Conservation (phyloP, 805 yeast genomes). For the Candida morakotiae region DNA sequence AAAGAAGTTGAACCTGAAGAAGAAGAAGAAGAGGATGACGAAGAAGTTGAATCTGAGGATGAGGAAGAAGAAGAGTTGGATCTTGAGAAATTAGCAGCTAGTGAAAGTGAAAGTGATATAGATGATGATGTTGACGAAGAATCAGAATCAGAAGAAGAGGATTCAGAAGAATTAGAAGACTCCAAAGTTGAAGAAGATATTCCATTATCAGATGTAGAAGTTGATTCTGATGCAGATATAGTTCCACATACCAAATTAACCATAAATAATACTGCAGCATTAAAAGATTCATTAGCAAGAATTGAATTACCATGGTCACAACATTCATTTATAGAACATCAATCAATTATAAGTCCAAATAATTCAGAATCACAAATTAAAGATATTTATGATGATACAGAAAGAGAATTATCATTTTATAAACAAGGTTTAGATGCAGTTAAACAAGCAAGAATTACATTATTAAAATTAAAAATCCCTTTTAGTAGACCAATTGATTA, state of each 20-base stretch:
- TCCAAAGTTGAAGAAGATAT: slow-evolving; percentile 74
- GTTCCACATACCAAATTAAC: slow-evolving; percentile 90
- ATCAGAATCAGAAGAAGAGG: slow-evolving; percentile 35
- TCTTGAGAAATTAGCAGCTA: slow-evolving; percentile 51
- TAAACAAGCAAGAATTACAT: slow-evolving; percentile 59
- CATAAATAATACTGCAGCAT: slow-evolving; percentile 81
- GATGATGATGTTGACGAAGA: slow-evolving; percentile 29
- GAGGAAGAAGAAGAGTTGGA: slow-evolving; percentile 44
- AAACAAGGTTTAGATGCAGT: slow-evolving; percentile 91
- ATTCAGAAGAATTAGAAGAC: slow-evolving; percentile 47
- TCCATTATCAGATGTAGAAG: slow-evolving; percentile 85
- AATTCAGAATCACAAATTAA: slow-evolving; percentile 64
- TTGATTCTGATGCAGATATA: slow-evolving; percentile 91
- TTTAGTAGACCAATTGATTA: slow-evolving; percentile 92
- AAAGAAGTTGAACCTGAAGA: slow-evolving; percentile 22
- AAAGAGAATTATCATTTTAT: slow-evolving; percentile 91
- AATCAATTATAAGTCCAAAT: slow-evolving; percentile 58
- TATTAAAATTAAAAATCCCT: slow-evolving; percentile 71
- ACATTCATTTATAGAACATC: slow-evolving; percentile 80
- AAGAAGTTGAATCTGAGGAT: slow-evolving; percentile 29
- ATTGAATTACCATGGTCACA: slow-evolving; percentile 62
- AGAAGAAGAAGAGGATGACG: slow-evolving; percentile 29
- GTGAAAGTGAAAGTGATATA: slow-evolving; percentile 45
- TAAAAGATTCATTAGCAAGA: slow-evolving; percentile 64
- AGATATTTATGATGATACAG: slow-evolving; percentile 93